A percentile compares a stretch with the other conserved stretches of the same genome.
Evolutionary conservation across 2,329 filamentous ascomycete species (phyloP).

Genomic region (Cladophialophora immunda): DNA sequence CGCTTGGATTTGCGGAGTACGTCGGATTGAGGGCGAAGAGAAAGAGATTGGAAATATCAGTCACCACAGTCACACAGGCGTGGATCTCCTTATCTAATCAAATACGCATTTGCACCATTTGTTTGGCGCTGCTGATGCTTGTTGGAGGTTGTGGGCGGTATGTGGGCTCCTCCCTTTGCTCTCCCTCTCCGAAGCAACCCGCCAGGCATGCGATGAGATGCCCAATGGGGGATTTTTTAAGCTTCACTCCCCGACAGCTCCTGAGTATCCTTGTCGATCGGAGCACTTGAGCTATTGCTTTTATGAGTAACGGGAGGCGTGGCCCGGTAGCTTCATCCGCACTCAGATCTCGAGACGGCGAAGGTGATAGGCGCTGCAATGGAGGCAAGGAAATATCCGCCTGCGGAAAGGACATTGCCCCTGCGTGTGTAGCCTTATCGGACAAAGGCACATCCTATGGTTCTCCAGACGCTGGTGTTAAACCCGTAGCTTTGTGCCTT

Average conservation of each 20-base stretch:
- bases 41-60: neutral
- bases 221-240: conserved; percentile 18
- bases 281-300: conserved; percentile 7
- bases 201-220: neutral
- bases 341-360: neutral
- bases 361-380: neutral
- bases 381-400: neutral
- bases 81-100: conserved; percentile 12
- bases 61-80: neutral
- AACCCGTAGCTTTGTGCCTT: neutral
- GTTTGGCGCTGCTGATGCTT: neutral
- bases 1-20: neutral
- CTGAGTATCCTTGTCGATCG: conserved; percentile 8
- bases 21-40: neutral
- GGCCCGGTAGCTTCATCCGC: conserved; percentile 5
- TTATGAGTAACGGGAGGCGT: conserved; percentile 1
- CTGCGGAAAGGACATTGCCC: neutral
- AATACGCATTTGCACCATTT: neutral
- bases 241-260: neutral
- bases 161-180: neutral
- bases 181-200: conserved; percentile 22
- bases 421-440: neutral
- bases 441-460: too few species aligned
- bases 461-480: too few species aligned
- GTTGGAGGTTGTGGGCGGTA: neutral